Conservation (phyloP, 768 basidiomycete genomes). For the Infundibulicybe gibba region DNA sequence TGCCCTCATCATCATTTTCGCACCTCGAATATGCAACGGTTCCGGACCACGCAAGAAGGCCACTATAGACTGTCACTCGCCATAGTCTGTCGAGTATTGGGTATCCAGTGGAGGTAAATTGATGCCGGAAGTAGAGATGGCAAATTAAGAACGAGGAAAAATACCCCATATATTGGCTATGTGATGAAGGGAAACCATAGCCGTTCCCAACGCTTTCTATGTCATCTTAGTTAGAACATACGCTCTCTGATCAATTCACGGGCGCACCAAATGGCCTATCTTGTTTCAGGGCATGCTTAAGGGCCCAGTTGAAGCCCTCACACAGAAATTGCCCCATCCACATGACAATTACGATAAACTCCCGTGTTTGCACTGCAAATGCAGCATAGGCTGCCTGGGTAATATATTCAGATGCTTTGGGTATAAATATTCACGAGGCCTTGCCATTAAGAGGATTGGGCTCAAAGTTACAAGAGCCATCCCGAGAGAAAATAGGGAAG, state of each 20-base stretch:
- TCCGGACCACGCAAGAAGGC: constrained; percentile 51
- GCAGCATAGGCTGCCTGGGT: constrained; percentile 77
- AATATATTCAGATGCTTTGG: background rate
- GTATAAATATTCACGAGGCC: constrained; percentile 7
- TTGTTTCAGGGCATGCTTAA: constrained; percentile 68
- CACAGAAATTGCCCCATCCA: constrained; percentile 76
- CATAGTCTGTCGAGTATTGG: constrained; percentile 48
- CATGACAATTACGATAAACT: constrained; percentile 79
- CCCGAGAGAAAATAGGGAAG: constrained; percentile 50
- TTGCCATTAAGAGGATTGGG: constrained; percentile 71
- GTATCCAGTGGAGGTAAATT: constrained; percentile 53
- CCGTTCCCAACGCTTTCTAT: constrained; percentile 65
- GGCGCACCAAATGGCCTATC: constrained; percentile 62
- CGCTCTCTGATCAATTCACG: background rate
- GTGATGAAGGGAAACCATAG: constrained; percentile 86
- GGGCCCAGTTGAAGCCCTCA: constrained; percentile 63
- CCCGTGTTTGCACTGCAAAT: constrained; percentile 70
- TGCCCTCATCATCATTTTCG: constrained; percentile 8
- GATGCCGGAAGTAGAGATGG: constrained; percentile 70
- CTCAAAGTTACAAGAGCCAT: constrained; percentile 65
- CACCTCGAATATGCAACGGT: constrained; percentile 81
- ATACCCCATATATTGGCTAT: constrained; percentile 90
- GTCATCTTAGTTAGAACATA: background rate
- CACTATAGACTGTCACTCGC: constrained; percentile 42
- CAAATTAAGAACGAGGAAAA: constrained; percentile 71